Percentiles rank a stretch among this genome's conserved stretches.
These are phyloP conservation scores for Penstemon barbatus DNA, from an alignment of 257 asterid genomes.

Conservation along the genomic window DNA sequence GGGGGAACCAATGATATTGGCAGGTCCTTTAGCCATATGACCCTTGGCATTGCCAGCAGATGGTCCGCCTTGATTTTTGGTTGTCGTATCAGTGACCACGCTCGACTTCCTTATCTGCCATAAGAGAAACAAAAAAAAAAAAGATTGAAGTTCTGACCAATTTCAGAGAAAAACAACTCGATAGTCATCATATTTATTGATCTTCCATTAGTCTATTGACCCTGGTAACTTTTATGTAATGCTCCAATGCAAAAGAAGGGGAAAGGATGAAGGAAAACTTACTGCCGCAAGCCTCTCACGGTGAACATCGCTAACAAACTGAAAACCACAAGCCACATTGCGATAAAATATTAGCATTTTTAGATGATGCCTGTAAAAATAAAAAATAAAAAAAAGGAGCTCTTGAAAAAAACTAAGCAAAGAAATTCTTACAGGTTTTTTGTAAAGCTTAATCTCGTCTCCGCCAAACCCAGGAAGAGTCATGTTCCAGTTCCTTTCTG, in stretches of 20 bases:
- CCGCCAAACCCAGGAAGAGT: constrained; percentile 91
- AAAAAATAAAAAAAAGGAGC: no score
- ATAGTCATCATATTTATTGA: not conserved
- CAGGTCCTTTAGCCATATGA: constrained; percentile 63
- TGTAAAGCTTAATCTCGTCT: constrained; percentile 81
- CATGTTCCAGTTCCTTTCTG: constrained; percentile 92
- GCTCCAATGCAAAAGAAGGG: constrained; percentile 4
- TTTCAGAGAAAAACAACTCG: not conserved
- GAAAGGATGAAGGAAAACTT: constrained; percentile 31
- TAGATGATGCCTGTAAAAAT: no score
- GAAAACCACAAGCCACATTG: constrained; percentile 19
- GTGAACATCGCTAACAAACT: constrained; percentile 72
- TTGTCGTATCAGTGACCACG: constrained; percentile 37
- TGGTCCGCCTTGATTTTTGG: constrained; percentile 56
- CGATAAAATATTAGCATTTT: no score
- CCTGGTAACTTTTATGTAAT: not conserved
- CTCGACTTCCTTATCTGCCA: constrained; percentile 73
- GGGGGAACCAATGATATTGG: constrained; percentile 58
- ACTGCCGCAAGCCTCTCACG: constrained; percentile 85
- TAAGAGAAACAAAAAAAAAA: not conserved
- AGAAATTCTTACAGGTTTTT: constrained; percentile 57
- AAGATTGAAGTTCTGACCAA: not conserved
- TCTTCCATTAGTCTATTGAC: not conserved
- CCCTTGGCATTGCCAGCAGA: constrained; percentile 66
- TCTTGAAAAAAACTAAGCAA: no score